Percentiles rank a stretch among this genome's conserved stretches.
phyloP scores from a whole-genome alignment of 164 flowering plant species.

The Warburgia ugandensis region DNA sequence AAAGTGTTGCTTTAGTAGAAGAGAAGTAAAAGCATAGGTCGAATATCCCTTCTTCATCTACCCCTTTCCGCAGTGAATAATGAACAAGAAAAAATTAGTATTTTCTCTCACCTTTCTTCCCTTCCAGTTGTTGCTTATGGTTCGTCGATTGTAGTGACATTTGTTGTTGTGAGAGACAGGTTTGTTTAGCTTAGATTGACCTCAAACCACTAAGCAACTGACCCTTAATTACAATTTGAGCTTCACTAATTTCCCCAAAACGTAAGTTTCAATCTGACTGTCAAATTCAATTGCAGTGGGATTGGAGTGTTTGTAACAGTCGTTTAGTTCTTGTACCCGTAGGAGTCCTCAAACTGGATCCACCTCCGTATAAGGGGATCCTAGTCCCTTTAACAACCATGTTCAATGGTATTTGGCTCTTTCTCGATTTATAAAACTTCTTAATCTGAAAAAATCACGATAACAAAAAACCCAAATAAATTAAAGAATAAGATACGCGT shows the following conservation, averaged over 20 bases:
- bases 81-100: no score
- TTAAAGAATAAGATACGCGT: not conserved
- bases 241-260: constrained; percentile 74
- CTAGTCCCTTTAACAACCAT: constrained; percentile 46
- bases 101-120: no score
- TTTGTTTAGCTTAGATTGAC: constrained; percentile 40
- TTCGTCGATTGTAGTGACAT: constrained; percentile 33
- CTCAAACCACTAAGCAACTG: constrained; percentile 37
- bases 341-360: constrained; percentile 52
- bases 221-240: constrained; percentile 63
- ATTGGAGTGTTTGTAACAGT: constrained; percentile 38
- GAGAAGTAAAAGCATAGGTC: no score
- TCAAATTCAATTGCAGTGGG: constrained; percentile 44
- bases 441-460: constrained; percentile 45
- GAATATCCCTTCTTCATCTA: no score
- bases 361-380: constrained; percentile 81
- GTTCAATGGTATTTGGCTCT: constrained; percentile 47
- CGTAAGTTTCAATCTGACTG: constrained; percentile 64
- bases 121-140: no score
- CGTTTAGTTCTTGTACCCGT: constrained; percentile 52
- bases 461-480: no score
- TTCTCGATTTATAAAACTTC: constrained; percentile 75
- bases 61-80: no score
- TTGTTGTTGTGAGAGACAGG: constrained; percentile 47
- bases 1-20: no score